Evolutionary conservation across 768 basidiomycete genomes (phyloP).

Genomic region (Leccinum obscurum): DNA sequence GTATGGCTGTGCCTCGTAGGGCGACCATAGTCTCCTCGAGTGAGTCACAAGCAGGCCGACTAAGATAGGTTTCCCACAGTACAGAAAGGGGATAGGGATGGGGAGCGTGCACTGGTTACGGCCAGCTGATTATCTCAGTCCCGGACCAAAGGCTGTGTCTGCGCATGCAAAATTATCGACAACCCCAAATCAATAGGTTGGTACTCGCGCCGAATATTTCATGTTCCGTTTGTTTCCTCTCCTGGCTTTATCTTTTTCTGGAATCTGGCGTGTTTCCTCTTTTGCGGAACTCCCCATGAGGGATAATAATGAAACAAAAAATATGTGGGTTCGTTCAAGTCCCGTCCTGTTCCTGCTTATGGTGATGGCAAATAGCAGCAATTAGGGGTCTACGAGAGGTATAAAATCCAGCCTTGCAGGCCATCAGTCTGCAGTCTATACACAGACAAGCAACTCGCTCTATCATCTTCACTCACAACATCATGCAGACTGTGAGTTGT

Average conservation of each 20-base stretch:
- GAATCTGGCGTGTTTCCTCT: too few relatives aligned
- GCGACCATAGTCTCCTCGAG: too few relatives aligned
- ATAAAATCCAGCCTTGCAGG: constrained; percentile 5
- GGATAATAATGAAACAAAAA: too few relatives aligned
- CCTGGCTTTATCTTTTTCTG: too few relatives aligned
- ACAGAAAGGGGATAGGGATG: background rate
- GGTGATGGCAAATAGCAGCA: background rate
- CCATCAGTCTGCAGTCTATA: background rate
- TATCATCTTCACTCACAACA: constrained; percentile 4
- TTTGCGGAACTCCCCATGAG: too few relatives aligned
- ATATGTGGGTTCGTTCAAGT: background rate
- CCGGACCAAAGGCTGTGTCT: background rate
- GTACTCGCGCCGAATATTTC: background rate
- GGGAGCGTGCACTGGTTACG: background rate
- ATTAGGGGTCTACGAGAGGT: background rate
- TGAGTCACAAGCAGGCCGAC: background rate
- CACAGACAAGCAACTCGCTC: background rate
- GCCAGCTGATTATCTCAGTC: background rate
- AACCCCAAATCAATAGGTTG: background rate
- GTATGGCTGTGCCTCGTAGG: background rate
- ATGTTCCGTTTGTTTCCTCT: background rate
- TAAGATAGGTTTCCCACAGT: background rate
- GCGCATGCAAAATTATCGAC: background rate
- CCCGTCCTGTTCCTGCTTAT: background rate
- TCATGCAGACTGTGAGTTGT: constrained; percentile 20